These are phyloP conservation scores for Nemania sp. DNA, from an alignment of 2,329 filamentous ascomycete genomes.

Conservation along the genomic window DNA sequence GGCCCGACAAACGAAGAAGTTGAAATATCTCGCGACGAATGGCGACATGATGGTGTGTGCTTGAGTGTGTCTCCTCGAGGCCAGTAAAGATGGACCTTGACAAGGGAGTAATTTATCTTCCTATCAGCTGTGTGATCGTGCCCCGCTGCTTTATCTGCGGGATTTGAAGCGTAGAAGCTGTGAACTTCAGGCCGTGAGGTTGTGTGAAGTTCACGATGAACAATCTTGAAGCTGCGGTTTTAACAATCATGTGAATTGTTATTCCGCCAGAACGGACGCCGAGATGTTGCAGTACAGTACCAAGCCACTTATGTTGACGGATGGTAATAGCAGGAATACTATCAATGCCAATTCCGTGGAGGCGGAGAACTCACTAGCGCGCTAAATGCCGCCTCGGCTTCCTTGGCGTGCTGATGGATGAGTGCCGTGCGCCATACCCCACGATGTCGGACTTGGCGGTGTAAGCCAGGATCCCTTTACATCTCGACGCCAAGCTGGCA, in stretches of 20 bases:
- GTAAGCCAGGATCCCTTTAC: background rate
- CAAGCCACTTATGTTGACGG: slow-evolving; percentile 11
- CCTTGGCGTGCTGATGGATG: slow-evolving; percentile 5
- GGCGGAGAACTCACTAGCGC: slow-evolving; percentile 8
- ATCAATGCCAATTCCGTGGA: slow-evolving; percentile 2
- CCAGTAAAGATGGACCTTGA: background rate
- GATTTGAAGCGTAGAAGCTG: background rate
- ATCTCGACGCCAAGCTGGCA: background rate
- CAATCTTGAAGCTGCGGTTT: background rate
- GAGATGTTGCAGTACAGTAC: slow-evolving; percentile 20
- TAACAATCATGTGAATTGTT: background rate
- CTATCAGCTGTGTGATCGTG: background rate
- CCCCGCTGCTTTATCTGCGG: background rate
- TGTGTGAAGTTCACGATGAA: background rate
- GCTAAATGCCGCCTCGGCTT: slow-evolving; percentile 14
- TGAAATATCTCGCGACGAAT: slow-evolving; percentile 16
- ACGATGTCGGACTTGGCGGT: slow-evolving; percentile 10
- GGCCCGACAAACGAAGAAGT: slow-evolving; percentile 10
- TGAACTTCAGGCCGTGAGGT: background rate
- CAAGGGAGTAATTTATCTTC: background rate
- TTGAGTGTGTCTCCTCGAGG: background rate
- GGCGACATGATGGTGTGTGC: slow-evolving; percentile 18
- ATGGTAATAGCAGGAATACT: background rate
- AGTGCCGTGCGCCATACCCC: slow-evolving; percentile 1
- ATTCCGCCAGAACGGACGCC: slow-evolving; percentile 3